Base-by-base conservation (phyloP, 73 alveolate species). In the Paramecium bursaria region DNA sequence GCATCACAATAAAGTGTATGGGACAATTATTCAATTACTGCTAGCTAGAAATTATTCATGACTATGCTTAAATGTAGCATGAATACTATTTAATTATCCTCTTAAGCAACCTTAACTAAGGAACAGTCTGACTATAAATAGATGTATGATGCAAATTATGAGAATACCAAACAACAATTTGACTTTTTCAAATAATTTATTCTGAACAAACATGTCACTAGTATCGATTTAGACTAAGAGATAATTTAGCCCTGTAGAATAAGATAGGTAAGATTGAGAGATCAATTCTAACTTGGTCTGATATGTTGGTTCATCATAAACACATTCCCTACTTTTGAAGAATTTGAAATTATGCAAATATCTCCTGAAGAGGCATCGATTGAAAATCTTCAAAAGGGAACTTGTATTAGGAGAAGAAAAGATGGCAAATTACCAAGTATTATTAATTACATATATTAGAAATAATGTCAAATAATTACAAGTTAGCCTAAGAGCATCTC, bases 301-400 rank as follows among this genome's bases (percentile, higher is more conserved):
- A 46, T 79, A 10, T 79, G 89, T 46, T 79, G 89, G 89, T 39
- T 79, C 11, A 21, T 79, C n/a, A 23, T 55, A 22, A 48, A 79
- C 14, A 73, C 54, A 23, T 79, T 79, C 11, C 89, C 89, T 2
- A 79, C 42, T 2, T 9, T 29, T 1, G 85, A 79, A 53, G 89
- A 79, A 46, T 79, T 79, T 79, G 73, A 54, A 48, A 26, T 30
- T 9, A 39, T 53, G 17, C 13, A 53, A 26, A 48, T 79, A 1
- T 53, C 51, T 48, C 82, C 89, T 6, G 89, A 55, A 33, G 89
- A 79, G 9, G 80, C n/a, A n/a, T n/a, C n/a, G n/a, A n/a, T n/a
- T n/a, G n/a, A n/a, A n/a, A n/a, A n/a, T n/a, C n/a, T n/a, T n/a
- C n/a, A 61, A 2, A 9, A n/a, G 22, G 26, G 50, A 2, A 42